These are phyloP conservation scores for Trifolium fragiferum DNA, from an alignment of 306 rosid species.

Conservation along the genomic window DNA sequence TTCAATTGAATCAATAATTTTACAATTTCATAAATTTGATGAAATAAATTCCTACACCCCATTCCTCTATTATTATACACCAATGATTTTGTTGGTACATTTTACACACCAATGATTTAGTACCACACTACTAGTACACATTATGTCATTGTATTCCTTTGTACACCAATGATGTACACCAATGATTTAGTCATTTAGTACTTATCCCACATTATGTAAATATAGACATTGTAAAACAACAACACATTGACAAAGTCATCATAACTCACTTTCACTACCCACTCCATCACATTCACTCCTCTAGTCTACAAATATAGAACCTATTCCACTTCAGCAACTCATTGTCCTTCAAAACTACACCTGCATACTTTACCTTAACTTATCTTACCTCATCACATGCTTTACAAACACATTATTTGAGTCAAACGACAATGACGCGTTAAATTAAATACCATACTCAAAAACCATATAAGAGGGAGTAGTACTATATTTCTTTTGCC, in stretches of 20 bases:
- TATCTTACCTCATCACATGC: not conserved
- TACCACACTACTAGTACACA: not conserved
- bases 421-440: constrained; percentile 37
- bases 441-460: not conserved
- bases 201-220: not conserved
- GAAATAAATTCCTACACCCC: not conserved
- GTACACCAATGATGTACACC: constrained; percentile 15
- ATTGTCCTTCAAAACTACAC: constrained; percentile 23
- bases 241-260: not conserved
- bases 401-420: not conserved
- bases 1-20: not conserved
- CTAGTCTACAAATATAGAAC: not conserved
- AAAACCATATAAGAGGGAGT: not conserved
- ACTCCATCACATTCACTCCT: not conserved
- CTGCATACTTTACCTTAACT: constrained; percentile 22
- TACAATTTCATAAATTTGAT: not conserved
- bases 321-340: constrained; percentile 8
- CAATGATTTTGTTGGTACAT: no score
- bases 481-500: no score
- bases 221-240: not conserved
- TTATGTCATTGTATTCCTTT: not conserved
- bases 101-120: constrained; percentile 4
- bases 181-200: not conserved
- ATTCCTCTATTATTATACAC: not conserved
- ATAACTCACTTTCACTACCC: not conserved